Percentiles rank a stretch among this genome's conserved stretches.
Evolutionary conservation across 495 filamentous ascomycete genomes (phyloP).

Genomic region (Melanomma pulvis-pyrius): DNA sequence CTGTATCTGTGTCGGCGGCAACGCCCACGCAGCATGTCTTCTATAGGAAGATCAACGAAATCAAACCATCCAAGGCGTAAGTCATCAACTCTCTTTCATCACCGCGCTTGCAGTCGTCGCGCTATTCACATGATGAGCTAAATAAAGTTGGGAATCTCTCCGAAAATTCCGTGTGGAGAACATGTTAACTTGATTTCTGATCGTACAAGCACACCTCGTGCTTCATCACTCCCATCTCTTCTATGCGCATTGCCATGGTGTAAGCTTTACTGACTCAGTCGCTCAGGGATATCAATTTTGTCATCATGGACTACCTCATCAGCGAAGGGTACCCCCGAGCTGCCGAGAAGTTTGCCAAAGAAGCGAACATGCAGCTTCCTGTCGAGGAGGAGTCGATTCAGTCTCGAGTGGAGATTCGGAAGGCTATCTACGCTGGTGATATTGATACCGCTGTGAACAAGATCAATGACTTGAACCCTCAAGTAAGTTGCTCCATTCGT

Average conservation of each 20-base stretch:
- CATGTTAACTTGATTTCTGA: conserved; percentile 76
- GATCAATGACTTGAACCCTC: conserved; percentile 86
- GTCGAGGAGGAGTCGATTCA: conserved; percentile 72
- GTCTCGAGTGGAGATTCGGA: conserved; percentile 75
- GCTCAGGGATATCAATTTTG: conserved; percentile 84
- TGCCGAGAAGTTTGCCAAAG: conserved; percentile 87
- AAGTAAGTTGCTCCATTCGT: conserved; percentile 61
- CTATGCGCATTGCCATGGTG: neutral
- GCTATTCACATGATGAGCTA: conserved; percentile 70
- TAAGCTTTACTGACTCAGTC: conserved; percentile 12
- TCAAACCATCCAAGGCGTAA: conserved; percentile 89
- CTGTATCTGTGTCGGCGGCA: conserved; percentile 59
- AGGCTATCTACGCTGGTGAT: conserved; percentile 78
- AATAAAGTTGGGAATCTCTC: conserved; percentile 99
- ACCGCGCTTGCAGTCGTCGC: conserved; percentile 14
- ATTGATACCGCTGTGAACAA: conserved; percentile 82
- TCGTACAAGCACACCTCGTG: conserved; percentile 15
- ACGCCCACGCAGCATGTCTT: conserved; percentile 72
- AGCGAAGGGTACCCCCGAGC: conserved; percentile 94
- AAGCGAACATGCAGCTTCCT: conserved; percentile 81
- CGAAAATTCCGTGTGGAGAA: conserved; percentile 88
- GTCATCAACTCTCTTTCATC: conserved; percentile 42
- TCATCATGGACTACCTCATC: conserved; percentile 97
- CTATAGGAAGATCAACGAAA: conserved; percentile 78
- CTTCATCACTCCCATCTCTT: neutral